Base-by-base conservation (phyloP, 1,284 basidiomycete genomes). In the Athelia sp. region DNA sequence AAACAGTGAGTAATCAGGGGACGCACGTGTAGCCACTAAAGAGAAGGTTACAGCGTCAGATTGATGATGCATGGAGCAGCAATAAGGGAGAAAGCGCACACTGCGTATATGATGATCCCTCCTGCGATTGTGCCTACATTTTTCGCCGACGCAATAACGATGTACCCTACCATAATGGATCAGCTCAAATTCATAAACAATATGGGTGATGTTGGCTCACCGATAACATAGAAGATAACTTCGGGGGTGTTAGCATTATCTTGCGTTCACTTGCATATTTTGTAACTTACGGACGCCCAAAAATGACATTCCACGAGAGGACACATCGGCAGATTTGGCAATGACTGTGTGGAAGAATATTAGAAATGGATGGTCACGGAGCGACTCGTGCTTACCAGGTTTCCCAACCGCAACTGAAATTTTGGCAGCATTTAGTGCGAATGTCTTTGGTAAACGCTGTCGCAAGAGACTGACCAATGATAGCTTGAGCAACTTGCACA, bases 311-410 rank as follows among this genome's bases (percentile, higher is more conserved):
- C 60, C 63, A 15, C 69, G 64, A 8, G 65, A 66, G 6, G 65
- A 62, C 15, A 79, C 71, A 58, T 86, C 82, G 11, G 80, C 70
- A 15, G 83, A 60, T 62, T 82, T 83, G 21, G 81, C 82, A 54
- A 82, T 76, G 46, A 82, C 72, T 0, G 82, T n/a, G 15, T 8
- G 15, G 4, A 40, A 34, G 32, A 34, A 34, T 34, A 34, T 34
- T 34, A 34, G 32, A 34, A 17, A 17, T n/a, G n/a, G n/a, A n/a
- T n/a, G n/a, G 4, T 45, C 22, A 8, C 29, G 36, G 23, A 14
- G 14, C 26, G 26, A 29, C 26, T 29, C 13, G 26, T 6, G 26
- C 26, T 29, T 29, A 29, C 26, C 26, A 29, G 26, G 26, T 29
- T 29, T 29, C 4, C 26, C 26, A 29, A 29, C 45, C 21, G 45